Percentiles rank a stretch among this genome's conserved stretches.
Evolutionary conservation across 2,329 filamentous ascomycete genomes (phyloP).

Genomic region (Orbilia ellipsospora): DNA sequence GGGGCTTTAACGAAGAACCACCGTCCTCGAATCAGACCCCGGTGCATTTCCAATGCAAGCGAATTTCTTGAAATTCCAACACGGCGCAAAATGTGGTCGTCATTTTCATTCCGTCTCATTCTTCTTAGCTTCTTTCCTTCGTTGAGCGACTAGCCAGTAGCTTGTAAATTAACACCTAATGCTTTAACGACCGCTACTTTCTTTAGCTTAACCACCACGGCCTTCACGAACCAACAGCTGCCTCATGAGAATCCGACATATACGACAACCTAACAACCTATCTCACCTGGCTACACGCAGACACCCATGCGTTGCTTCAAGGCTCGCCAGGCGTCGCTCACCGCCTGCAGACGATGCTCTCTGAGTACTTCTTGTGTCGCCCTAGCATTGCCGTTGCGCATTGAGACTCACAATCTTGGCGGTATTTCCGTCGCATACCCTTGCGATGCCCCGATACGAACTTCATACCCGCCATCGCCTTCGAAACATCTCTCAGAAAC

Average conservation of each 20-base stretch:
- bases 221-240: neutral
- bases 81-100: neutral
- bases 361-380: constrained; percentile 42
- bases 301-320: constrained; percentile 37
- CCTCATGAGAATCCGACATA: neutral
- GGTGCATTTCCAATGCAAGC: constrained; percentile 85
- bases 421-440: constrained; percentile 11
- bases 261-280: neutral
- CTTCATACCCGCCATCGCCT: neutral
- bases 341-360: constrained; percentile 31
- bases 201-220: neutral
- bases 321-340: constrained; percentile 26
- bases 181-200: neutral
- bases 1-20: neutral
- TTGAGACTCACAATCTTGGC: constrained; percentile 15
- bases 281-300: neutral
- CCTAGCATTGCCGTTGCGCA: constrained; percentile 26
- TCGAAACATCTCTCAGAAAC: constrained; percentile 15
- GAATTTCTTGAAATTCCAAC: constrained; percentile 70
- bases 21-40: constrained; percentile 11
- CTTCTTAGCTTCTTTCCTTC: neutral
- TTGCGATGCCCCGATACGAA: neutral
- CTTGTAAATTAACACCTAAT: too few relatives aligned
- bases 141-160: neutral
- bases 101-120: too few relatives aligned